Evolutionary conservation across 352 stramenopile species (phyloP), one percentile per base, ranked within the genome.

Genomic region (Phytophthora ramorum): DNA sequence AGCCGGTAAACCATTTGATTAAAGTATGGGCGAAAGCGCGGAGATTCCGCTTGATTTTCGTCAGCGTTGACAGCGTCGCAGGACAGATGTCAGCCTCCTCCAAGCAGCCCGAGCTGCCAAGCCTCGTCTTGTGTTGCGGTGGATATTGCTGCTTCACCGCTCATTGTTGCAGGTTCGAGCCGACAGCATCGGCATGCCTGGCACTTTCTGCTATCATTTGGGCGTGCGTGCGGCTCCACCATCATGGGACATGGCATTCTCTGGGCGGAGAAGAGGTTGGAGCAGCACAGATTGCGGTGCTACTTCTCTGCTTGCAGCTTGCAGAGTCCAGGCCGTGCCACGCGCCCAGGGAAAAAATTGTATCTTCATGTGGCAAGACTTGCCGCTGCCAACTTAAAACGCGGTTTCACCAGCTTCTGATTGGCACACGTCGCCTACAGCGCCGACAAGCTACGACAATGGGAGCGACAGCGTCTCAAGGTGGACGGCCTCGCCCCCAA

Each of bases 241-340:
- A 69, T 54, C 56, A 62, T 71, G 63, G 48, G 63, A 71, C 58
- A 66, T 16, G 44, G 48, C 58, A 66, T 24, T 60, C 28, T 13
- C 35, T 41, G 35, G 12, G 35, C 35, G 35, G 35, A 41, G 6
- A 38, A 52, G 20, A 45, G 30, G 35, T 35, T 47, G 28, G 50
- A 49, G 49, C 49, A 56, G 49, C 38, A 52, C 49, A 45, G 19
- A 34, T 57, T 46, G 34, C 48, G 32, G 47, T 47, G 48, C 17
- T 28, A 52, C 49, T 44, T 44, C 30, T 47, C 19, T 28, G 8
- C 30, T 47, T 44, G 34, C 52, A 60, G 12, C 26, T 24, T 44
- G 22, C 17, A 45, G 38, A 45, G 38, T 45, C n/a, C 16, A 22
- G 38, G 35, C 35, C 28, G 28, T 2, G 28, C 28, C 26, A 30